Base-by-base conservation (phyloP, 331 rosid genomes). In the Quercus lobata region DNA sequence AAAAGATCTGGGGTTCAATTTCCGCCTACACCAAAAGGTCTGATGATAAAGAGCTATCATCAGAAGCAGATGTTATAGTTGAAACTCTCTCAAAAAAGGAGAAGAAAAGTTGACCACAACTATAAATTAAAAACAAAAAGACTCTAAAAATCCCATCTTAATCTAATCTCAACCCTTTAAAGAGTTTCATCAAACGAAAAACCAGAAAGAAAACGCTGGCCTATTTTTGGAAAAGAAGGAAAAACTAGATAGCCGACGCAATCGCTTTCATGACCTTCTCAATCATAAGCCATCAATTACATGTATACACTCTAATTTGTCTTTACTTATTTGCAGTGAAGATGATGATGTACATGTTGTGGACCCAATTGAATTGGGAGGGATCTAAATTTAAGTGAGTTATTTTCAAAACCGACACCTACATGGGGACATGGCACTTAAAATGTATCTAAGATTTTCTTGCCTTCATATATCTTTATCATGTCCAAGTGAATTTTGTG, bases 231-330 rank as follows among this genome's bases (percentile, higher is more conserved):
- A 34, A 70, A 14, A 18, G 19, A n/a, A 30, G 5, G 22, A 29
- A 54, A 21, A 29, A 44, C 55, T 44, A 72, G 65, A 9, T 19
- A 30, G 66, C 76, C 62, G 55, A 55, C 57, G 21, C 29, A 19
- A 29, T 81, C 80, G 49, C n/a, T 74, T 71, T 83, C 83, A n/a
- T 37, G 18, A 15, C 3, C 41, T 65, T 71, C 10, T 16, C 60
- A 69, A 75, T 76, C 69, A 14, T 71, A 35, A 18, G 72, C 25
- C n/a, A 49, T 44, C 53, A 44, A 12, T 71, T 71, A 49, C 1
- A 7, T 6, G 17, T 12, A 12, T 14, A 0, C 49, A 2, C 15
- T 10, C 72, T 11, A 52, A 72, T 25, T 44, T 71, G 68, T 18
- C 72, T 27, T 62, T 41, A 19, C 30, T 22, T 41, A 41, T 41